Evolutionary conservation across 208 protist genomes (phyloP), one percentile per base, ranked within the genome.

Genomic region (Leishmania major): DNA sequence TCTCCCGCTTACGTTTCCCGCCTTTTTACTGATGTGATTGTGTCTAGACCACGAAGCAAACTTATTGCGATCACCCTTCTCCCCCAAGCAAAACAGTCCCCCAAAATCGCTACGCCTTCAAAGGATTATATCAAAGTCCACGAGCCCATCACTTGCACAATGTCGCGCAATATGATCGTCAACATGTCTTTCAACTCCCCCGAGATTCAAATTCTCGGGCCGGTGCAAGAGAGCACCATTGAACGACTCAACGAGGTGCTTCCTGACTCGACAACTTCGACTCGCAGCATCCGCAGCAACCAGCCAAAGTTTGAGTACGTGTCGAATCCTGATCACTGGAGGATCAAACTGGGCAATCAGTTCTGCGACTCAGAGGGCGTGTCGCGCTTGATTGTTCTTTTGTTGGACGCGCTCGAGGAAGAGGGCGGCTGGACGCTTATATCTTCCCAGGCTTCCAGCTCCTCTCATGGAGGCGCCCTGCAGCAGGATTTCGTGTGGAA

Each of bases 151-250:
- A 35, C 47, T 62, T 62, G 62, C 37, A 86, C 28, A 84, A 97
- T 97, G 94, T 82, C 87, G 10, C 90, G 88, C 43, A 91, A 87
- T 67, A 87, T 98, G 77, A 81, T 96, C 66, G 85, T 98, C 59
- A 94, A 95, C 81, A 80, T 96, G 70, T 89, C 92, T 53, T 96
- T 96, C 78, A 98, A 98, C 90, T 91, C 87, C 80, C 95, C 95
- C 10, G 91, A 95, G 79, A 90, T 98, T 75, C 80, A 86, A 55
- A 97, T 98, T 81, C 75, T 95, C 28, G 95, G 95, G 43, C 95
- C 93, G 8, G 88, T 98, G 3, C 94, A 95, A 82, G 93, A 96
- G 62, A 91, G 86, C 72, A 98, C 95, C 37, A 96, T 98, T 84
- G 93, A 96, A 1, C 88, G 90, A 15, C 87, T 98, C 25, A 98